Base-by-base conservation (phyloP, 495 filamentous ascomycete species). In the Sphaerosporella brunnea region DNA sequence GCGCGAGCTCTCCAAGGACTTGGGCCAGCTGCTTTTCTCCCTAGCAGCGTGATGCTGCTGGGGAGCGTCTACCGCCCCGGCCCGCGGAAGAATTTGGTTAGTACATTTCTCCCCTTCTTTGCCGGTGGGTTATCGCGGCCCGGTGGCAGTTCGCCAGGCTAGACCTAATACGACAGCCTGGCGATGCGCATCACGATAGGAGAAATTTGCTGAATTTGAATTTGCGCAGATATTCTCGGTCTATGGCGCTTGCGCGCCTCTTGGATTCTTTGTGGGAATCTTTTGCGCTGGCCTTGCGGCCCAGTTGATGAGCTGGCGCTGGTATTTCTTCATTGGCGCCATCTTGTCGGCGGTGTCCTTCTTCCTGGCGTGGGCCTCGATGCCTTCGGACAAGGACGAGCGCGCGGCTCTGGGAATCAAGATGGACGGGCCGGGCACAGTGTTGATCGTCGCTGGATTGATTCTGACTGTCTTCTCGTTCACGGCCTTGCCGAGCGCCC, bases 231-330 rank as follows among this genome's bases (percentile, higher is more conserved):
- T 90, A 0, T 93, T 92, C 59, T 75, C 76, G 36, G 62, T 90
- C 0, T 92, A 88, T 60, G 82, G 84, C 1, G 80, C 78, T 0
- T 76, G 75, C 51, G 83, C 84, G 0, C 76, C 79, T 0, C 51
- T 87, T 0, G 85, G 85, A 0, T 92, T 93, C 65, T 92, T 83
- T 53, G 56, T 73, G 7, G 85, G 85, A 1, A 82, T 92, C 37
- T 82, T 90, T 59, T 73, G 85, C 42, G 81, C 83, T 4, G 85
- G 84, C 0, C 21, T 84, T 1, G 69, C 73, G 2, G 77, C 71
- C 2, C 67, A 84, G 49, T 79, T 71, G 39, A 59, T 75, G 0
- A 65, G 57, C 1, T 93, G 82, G 79, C 60, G 75, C 19, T 84
- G 78, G 74, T 93, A 82, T 59, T 90, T 92, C 58, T 93, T 71